A percentile compares a stretch with the other conserved stretches of the same genome.
Evolutionary conservation across 169 alveolate genomes (phyloP).

Genomic region (Babesia gibsoni): DNA sequence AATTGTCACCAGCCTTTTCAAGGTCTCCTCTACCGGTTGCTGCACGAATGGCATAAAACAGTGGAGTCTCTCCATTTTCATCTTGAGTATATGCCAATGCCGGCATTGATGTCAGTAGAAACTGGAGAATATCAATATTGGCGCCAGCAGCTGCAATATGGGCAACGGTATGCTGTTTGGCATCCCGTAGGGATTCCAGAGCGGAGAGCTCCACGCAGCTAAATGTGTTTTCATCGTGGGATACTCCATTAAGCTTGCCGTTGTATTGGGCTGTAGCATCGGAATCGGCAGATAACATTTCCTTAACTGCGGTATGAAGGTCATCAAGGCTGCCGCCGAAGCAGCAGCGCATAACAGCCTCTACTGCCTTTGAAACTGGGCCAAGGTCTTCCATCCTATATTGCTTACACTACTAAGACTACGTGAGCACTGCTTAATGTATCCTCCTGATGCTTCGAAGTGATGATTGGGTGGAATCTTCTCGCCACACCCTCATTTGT

Average conservation of each 20-base stretch:
- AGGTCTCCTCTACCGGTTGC: constrained; percentile 9
- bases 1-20: background rate
- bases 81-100: constrained; percentile 43
- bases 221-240: constrained; percentile 20
- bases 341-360: constrained; percentile 39
- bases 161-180: constrained; percentile 49
- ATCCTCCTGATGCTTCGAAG: too few species aligned
- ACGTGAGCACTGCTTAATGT: background rate
- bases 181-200: constrained; percentile 51
- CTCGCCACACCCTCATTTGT: too few species aligned
- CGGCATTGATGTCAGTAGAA: constrained; percentile 40
- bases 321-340: constrained; percentile 51
- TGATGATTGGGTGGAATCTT: too few species aligned
- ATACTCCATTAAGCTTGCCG: background rate
- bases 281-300: constrained; percentile 21
- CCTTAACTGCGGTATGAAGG: constrained; percentile 25
- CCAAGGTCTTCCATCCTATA: constrained; percentile 31
- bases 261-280: background rate
- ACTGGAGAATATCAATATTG: constrained; percentile 45
- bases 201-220: constrained; percentile 47
- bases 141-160: constrained; percentile 70
- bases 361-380: constrained; percentile 26
- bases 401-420: background rate
- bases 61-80: constrained; percentile 52
- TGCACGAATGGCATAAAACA: constrained; percentile 57